phyloP scores from a whole-genome alignment of 2,329 filamentous ascomycete species.

The Xylariaceae sp. region DNA sequence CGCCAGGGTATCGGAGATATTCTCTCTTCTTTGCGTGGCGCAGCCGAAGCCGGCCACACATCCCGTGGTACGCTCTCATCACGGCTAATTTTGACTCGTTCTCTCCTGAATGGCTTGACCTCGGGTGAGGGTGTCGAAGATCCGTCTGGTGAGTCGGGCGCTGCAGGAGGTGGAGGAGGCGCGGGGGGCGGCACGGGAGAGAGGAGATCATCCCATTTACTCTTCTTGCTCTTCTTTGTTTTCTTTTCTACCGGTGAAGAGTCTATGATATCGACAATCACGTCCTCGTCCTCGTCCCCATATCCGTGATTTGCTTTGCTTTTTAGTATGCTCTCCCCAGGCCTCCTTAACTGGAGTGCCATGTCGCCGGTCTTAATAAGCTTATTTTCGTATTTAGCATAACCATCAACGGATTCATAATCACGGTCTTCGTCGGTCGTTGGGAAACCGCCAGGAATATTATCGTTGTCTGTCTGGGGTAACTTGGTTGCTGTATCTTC shows the following conservation, averaged over 20 bases:
- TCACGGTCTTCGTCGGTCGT: slow-evolving; percentile 19
- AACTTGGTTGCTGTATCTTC: slow-evolving; percentile 40
- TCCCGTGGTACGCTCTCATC: slow-evolving; percentile 67
- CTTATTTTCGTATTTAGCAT: slow-evolving; percentile 28
- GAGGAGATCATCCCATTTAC: slow-evolving; percentile 31
- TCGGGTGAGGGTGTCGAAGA: slow-evolving; percentile 49
- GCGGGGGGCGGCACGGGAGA: slow-evolving; percentile 29
- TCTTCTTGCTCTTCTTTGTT: slow-evolving; percentile 29
- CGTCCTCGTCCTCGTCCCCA: slow-evolving; percentile 25
- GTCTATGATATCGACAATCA: slow-evolving; percentile 47
- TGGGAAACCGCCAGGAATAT: slow-evolving; percentile 32
- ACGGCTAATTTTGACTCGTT: slow-evolving; percentile 70
- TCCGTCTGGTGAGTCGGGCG: slow-evolving; percentile 36
- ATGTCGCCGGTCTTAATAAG: slow-evolving; percentile 47
- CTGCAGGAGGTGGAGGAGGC: slow-evolving; percentile 42
- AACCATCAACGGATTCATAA: slow-evolving; percentile 17
- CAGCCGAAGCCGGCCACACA: slow-evolving; percentile 62
- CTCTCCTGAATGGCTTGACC: slow-evolving; percentile 60
- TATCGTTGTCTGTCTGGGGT: slow-evolving; percentile 35
- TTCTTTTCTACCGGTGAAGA: slow-evolving; percentile 39
- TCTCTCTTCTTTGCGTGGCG: slow-evolving; percentile 52
- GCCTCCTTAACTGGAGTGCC: slow-evolving; percentile 33
- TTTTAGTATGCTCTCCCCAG: slow-evolving; percentile 30
- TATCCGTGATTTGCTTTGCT: neutral
- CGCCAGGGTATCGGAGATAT: slow-evolving; percentile 56